These are phyloP conservation scores for Botryosphaeria agaves DNA, from an alignment of 2,329 filamentous ascomycete species.

Conservation along the genomic window DNA sequence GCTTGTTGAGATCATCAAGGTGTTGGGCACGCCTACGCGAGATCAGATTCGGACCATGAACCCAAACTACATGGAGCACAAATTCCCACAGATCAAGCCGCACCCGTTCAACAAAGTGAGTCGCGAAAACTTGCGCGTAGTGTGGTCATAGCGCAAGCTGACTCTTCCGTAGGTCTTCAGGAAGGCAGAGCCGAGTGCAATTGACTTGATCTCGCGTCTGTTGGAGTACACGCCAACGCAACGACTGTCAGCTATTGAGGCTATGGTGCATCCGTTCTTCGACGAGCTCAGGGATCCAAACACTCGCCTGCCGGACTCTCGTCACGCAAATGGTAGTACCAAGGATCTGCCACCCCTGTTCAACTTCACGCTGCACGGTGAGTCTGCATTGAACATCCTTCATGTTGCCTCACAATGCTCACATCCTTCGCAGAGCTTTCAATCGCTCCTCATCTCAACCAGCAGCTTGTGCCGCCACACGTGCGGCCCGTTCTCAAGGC, in stretches of 20 bases:
- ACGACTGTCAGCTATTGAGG: slow-evolving; percentile 80
- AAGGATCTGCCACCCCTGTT: slow-evolving; percentile 79
- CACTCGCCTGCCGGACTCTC: slow-evolving; percentile 84
- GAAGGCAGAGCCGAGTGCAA: slow-evolving; percentile 82
- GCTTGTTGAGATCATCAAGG: slow-evolving; percentile 98
- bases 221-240: slow-evolving; percentile 97
- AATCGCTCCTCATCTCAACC: slow-evolving; percentile 79
- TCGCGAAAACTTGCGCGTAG: slow-evolving; percentile 4
- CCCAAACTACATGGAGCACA: slow-evolving; percentile 99
- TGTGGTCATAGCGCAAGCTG: slow-evolving; percentile 4
- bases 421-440: slow-evolving; percentile 55
- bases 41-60: slow-evolving; percentile 99
- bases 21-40: slow-evolving; percentile 85
- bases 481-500: slow-evolving; percentile 56
- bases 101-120: slow-evolving; percentile 87
- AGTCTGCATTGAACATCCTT: slow-evolving; percentile 15
- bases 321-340: slow-evolving; percentile 63
- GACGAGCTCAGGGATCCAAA: slow-evolving; percentile 86
- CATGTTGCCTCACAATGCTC: slow-evolving; percentile 5
- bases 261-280: slow-evolving; percentile 98
- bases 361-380: slow-evolving; percentile 89
- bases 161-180: slow-evolving; percentile 55
- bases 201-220: slow-evolving; percentile 84
- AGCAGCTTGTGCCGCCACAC: slow-evolving; percentile 72
- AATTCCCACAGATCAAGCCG: slow-evolving; percentile 99